Evolutionary conservation across 345 rosid species (phyloP).

Genomic region (Psidium friedrichsthalianum): DNA sequence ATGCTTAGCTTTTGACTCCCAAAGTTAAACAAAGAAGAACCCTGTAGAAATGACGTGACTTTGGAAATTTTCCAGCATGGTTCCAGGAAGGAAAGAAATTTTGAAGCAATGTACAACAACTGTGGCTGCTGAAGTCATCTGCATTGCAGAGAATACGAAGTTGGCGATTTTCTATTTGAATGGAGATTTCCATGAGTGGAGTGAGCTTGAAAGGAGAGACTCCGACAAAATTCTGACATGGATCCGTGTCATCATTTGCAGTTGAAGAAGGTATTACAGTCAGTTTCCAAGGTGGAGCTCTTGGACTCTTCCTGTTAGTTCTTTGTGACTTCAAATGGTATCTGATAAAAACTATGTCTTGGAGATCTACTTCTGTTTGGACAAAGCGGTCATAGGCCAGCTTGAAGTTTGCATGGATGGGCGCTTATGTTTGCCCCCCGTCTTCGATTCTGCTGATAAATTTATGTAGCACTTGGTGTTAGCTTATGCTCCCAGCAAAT

Average conservation of each 20-base stretch:
- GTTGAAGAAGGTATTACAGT: background rate
- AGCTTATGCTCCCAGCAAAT: background rate
- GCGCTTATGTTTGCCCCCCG: background rate
- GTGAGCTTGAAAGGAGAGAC: no score
- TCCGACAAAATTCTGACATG: background rate
- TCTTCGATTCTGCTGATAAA: background rate
- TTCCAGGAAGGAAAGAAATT: background rate
- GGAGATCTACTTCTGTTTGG: constrained; percentile 17
- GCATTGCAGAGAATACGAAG: background rate
- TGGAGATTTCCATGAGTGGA: background rate
- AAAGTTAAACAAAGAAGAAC: background rate
- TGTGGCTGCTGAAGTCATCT: background rate
- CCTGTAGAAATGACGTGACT: background rate
- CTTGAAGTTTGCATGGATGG: constrained; percentile 49
- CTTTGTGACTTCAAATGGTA: background rate
- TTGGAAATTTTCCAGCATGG: background rate
- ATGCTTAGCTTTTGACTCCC: background rate
- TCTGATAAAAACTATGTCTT: background rate
- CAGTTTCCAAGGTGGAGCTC: background rate
- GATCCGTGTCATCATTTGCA: background rate
- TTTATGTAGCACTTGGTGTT: background rate
- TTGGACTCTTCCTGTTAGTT: background rate
- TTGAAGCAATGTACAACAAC: background rate
- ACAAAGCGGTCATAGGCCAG: constrained; percentile 47
- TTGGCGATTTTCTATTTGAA: background rate